Conservation (phyloP, 2,329 filamentous ascomycete genomes). For the Macrophomina tecta region DNA sequence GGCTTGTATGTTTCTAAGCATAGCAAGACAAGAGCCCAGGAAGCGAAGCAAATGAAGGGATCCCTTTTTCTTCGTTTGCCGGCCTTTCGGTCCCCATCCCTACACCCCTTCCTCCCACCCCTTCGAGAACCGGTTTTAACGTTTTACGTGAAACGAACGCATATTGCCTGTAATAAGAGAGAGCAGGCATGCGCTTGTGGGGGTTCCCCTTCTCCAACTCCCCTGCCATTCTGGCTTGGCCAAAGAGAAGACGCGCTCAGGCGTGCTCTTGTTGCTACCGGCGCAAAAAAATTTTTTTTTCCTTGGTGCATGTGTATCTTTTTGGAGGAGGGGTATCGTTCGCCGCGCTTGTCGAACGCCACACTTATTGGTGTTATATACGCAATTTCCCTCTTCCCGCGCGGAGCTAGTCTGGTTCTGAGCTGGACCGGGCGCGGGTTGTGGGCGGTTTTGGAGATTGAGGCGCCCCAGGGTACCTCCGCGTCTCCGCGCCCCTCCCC, state of each 20-base stretch:
- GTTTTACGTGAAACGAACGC: slow-evolving; percentile 17
- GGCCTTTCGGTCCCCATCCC: neutral
- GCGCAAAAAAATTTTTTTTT: too few relatives aligned
- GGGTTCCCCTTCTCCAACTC: neutral
- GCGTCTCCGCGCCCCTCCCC: too few relatives aligned
- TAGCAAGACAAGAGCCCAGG: neutral
- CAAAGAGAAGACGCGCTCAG: neutral
- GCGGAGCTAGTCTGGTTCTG: neutral
- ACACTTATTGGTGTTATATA: neutral
- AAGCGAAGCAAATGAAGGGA: neutral
- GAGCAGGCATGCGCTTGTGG: neutral
- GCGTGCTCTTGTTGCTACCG: neutral
- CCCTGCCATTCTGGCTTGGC: neutral
- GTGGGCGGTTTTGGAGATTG: neutral
- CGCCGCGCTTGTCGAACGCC: neutral
- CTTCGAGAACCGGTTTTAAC: neutral
- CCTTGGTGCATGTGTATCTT: too few relatives aligned
- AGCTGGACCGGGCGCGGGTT: neutral
- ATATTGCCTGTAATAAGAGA: slow-evolving; percentile 7
- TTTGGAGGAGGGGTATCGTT: too few relatives aligned
- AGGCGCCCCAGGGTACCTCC: neutral
- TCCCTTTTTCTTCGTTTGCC: neutral
- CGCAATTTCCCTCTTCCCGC: slow-evolving; percentile 14
- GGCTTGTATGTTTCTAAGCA: neutral
- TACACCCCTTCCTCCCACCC: neutral